Percentiles rank a stretch among this genome's conserved stretches.
phyloP scores from a whole-genome alignment of 73 alveolate species.

The Paramecium tetraurelia region DNA sequence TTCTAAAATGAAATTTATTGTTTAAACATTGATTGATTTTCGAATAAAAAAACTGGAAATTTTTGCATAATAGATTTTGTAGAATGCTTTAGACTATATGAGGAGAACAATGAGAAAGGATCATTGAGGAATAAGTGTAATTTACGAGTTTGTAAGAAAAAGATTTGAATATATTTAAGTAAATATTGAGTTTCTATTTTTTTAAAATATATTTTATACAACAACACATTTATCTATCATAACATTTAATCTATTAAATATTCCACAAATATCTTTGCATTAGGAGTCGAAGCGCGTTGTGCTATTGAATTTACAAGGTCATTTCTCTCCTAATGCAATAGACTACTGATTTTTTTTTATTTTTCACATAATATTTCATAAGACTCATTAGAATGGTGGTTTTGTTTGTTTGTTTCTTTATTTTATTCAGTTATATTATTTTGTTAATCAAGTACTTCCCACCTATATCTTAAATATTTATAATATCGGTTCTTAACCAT shows the following conservation, averaged over 20 bases:
- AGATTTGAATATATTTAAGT: constrained; percentile 30
- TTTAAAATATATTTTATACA: not conserved
- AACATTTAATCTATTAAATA: constrained; percentile 18
- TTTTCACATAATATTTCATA: constrained; percentile 37
- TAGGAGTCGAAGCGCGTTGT: not conserved
- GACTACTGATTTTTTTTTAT: not conserved
- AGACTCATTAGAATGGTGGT: not conserved
- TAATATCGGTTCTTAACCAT: constrained; percentile 51
- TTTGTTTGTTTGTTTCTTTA: not conserved
- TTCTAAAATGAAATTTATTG: constrained; percentile 15
- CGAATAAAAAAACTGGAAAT: not conserved
- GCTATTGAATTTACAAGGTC: constrained; percentile 33
- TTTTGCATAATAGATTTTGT: constrained; percentile 21
- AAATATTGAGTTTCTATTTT: not conserved
- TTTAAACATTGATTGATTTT: not conserved
- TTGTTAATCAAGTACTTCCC: constrained; percentile 38
- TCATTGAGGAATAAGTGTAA: not conserved
- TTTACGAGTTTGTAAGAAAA: not conserved
- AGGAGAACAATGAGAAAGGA: not conserved
- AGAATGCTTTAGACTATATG: not conserved
- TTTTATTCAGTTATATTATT: constrained; percentile 3
- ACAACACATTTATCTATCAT: not conserved
- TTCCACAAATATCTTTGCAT: constrained; percentile 22
- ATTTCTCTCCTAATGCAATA: not conserved
- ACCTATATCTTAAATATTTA: constrained; percentile 29